Base-by-base conservation (phyloP, 306 rosid species). In the Casuarina equisetifolia region DNA sequence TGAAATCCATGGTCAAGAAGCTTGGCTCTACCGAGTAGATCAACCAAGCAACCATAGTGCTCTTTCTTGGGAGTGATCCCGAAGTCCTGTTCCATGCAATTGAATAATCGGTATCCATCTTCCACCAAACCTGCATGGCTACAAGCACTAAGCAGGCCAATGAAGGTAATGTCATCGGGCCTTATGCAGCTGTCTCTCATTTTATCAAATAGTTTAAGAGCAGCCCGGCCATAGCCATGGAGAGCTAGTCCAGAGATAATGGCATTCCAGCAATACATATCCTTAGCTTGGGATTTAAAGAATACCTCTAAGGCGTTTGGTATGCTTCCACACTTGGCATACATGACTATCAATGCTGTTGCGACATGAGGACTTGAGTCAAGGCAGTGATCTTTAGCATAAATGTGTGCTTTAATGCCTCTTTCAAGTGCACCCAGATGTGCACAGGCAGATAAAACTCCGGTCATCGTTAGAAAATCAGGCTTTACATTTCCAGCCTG, bases 131-230 rank as follows among this genome's bases (percentile, higher is more conserved):
- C 86, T 25, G 80, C 78, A 63, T 83, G 86, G 51, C 78, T 75
- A 39, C 86, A 79, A 11, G 86, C 83, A 74, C 80, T 79, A 17
- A 79, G 54, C 39, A 83, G 40, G 5, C 70, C 83, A 57, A 79
- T 79, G 63, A 83, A 83, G 74, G 86, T 83, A 12, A 83, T 74
- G 53, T 83, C 80, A 55, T 83, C 86, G 16, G 86, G 86, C 59
- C 7, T 70, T 59, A 70, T 70, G 19, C 49, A 19, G 25, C 38
- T 71, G 19, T 63, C 71, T 70, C 58, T 61, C 83, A 83, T 74
- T 61, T 74, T 54, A 25, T 79, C 15, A 44, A 70, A 79, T 20
- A 83, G 54, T 66, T 75, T 79, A 19, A 83, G 75, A 46, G 74
- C 80, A 4, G 75, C 53, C 15, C 38, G 6, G 49, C 80, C 74